These are phyloP conservation scores for Aspergillus costaricaensis DNA, from an alignment of 2,329 filamentous ascomycete species.

Conservation along the genomic window DNA sequence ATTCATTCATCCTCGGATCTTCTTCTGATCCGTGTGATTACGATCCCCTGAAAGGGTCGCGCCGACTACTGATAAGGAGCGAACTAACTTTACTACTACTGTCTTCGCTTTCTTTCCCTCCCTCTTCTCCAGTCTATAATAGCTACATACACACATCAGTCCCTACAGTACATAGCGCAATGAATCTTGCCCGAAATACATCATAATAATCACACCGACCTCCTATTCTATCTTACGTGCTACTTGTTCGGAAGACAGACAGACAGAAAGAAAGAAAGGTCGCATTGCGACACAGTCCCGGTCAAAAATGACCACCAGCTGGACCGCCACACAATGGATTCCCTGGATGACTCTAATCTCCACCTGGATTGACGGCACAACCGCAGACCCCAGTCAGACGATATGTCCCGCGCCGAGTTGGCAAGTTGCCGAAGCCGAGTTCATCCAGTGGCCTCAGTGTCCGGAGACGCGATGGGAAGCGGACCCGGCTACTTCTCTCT, in stretches of 20 bases:
- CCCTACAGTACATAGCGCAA: background rate
- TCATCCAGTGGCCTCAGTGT: constrained; percentile 31
- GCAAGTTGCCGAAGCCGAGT: constrained; percentile 21
- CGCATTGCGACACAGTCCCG: background rate
- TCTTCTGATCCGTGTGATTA: too few relatives aligned
- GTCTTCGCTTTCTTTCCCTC: background rate
- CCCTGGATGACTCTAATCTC: constrained; percentile 15
- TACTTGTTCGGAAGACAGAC: background rate
- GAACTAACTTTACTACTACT: background rate
- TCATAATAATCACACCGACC: background rate
- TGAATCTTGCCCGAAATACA: background rate
- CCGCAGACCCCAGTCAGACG: constrained; percentile 15
- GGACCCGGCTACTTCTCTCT: constrained; percentile 4
- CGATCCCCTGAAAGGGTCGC: too few relatives aligned
- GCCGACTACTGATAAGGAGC: background rate
- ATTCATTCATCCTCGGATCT: background rate
- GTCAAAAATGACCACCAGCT: constrained; percentile 7
- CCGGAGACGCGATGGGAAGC: constrained; percentile 26
- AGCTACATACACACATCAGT: background rate
- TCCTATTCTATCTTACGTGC: background rate
- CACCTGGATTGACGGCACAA: constrained; percentile 14
- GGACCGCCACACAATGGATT: constrained; percentile 15
- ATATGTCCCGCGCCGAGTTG: constrained; percentile 24
- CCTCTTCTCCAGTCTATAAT: background rate
- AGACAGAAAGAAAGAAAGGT: background rate